Evolutionary conservation across 169 alveolate species (phyloP).

Genomic region (Haemoproteus tartakovskyi): DNA sequence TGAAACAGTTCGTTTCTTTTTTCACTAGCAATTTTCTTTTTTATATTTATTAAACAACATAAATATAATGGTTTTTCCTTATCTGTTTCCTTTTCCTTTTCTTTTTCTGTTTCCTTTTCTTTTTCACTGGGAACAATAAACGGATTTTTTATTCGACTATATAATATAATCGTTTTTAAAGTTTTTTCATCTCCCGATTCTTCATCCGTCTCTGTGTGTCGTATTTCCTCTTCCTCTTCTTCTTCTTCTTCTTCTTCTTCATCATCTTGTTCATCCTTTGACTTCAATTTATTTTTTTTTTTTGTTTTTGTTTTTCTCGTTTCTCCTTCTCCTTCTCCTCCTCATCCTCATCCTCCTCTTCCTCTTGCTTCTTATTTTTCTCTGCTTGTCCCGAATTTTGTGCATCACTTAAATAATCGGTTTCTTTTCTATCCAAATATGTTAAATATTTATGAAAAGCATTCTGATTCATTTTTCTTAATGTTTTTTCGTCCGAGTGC

Average conservation of each 20-base stretch:
- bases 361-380: neutral
- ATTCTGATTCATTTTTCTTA: too few species aligned
- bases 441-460: too few species aligned
- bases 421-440: too few species aligned
- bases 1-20: constrained; percentile 2
- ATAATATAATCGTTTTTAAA: constrained; percentile 20
- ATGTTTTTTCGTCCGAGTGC: too few species aligned
- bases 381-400: too few species aligned
- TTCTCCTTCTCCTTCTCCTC: neutral
- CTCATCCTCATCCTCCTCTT: neutral
- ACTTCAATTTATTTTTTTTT: neutral
- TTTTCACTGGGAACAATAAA: neutral
- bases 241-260: neutral
- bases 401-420: too few species aligned
- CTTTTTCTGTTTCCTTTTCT: neutral
- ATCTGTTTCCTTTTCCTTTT: neutral
- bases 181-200: neutral
- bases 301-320: neutral
- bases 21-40: constrained; percentile 24
- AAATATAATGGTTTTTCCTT: constrained; percentile 9
- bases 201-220: too few species aligned
- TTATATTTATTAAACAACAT: constrained; percentile 44
- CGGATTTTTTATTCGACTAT: constrained; percentile 21
- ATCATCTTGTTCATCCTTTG: neutral
- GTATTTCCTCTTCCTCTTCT: too few species aligned